Percentiles rank a stretch among this genome's conserved stretches.
phyloP scores from a whole-genome alignment of 2,329 filamentous ascomycete species.

The Fusarium avenaceum region DNA sequence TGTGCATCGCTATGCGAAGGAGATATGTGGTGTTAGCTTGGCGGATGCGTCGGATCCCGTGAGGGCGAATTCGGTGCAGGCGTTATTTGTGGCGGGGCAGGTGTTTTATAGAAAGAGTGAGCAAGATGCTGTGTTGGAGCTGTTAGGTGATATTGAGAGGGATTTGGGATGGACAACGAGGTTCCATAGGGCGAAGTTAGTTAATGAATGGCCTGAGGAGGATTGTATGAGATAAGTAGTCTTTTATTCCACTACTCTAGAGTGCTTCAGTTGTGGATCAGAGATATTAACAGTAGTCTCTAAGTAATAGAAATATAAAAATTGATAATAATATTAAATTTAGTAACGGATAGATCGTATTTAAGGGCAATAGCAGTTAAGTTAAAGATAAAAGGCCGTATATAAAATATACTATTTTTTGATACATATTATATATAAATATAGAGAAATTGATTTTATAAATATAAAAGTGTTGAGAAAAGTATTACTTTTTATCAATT shows the following conservation, averaged over 20 bases:
- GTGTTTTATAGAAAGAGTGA: slow-evolving; percentile 63
- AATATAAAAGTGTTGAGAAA: no score
- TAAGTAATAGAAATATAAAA: no score
- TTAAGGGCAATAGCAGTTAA: background rate
- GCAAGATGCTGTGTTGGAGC: slow-evolving; percentile 65
- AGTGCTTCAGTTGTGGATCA: no score
- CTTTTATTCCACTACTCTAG: background rate
- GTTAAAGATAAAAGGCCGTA: no score
- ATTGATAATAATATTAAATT: background rate
- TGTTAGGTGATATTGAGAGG: slow-evolving; percentile 70
- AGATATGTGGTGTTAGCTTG: slow-evolving; percentile 43
- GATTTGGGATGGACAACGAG: slow-evolving; percentile 73
- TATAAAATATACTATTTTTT: no score
- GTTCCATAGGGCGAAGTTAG: slow-evolving; percentile 37
- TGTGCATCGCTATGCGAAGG: slow-evolving; percentile 32
- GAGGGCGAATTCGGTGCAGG: slow-evolving; percentile 41
- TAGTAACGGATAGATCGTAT: background rate
- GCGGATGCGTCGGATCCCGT: slow-evolving; percentile 39
- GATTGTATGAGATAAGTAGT: background rate
- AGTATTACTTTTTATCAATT: no score
- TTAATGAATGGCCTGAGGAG: slow-evolving; percentile 37
- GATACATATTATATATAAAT: no score
- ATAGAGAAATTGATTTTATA: no score
- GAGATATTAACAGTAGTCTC: background rate
- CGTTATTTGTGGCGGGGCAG: slow-evolving; percentile 44